A percentile compares a stretch with the other conserved stretches of the same genome.
Conservation (phyloP, 1,284 basidiomycete species). For the Neonothopanus nambi region DNA sequence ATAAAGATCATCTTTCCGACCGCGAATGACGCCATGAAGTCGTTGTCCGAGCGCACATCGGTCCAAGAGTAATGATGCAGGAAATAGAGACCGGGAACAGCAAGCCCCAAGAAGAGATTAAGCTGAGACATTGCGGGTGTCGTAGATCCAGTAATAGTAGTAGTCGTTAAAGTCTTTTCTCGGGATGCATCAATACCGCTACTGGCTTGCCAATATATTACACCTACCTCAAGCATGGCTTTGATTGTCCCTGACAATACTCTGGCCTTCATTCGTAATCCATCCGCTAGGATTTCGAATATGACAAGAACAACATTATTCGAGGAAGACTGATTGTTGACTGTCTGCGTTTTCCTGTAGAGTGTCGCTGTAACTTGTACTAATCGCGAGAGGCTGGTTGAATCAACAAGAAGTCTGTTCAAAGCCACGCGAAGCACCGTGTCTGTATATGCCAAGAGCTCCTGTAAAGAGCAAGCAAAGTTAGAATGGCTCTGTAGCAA, state of each 20-base stretch:
- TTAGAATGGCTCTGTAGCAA: background rate
- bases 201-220: background rate
- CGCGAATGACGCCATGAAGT: constrained; percentile 51
- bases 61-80: constrained; percentile 48
- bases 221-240: constrained; percentile 50
- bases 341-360: constrained; percentile 36
- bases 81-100: constrained; percentile 52
- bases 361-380: constrained; percentile 49
- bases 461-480: constrained; percentile 36
- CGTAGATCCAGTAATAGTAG: constrained; percentile 24
- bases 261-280: constrained; percentile 52
- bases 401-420: constrained; percentile 49
- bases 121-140: constrained; percentile 25
- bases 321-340: constrained; percentile 28
- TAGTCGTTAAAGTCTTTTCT: constrained; percentile 34
- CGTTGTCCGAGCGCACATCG: constrained; percentile 46
- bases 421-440: constrained; percentile 54
- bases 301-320: constrained; percentile 49
- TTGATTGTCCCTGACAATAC: constrained; percentile 49
- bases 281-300: constrained; percentile 57
- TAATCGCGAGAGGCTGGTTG: constrained; percentile 46
- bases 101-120: constrained; percentile 38
- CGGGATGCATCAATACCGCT: background rate
- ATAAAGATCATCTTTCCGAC: constrained; percentile 55
- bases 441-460: constrained; percentile 57